These are phyloP conservation scores for Xenosphaeropsis pyriputrescens DNA, from an alignment of 2,329 filamentous ascomycete genomes.

Conservation along the genomic window DNA sequence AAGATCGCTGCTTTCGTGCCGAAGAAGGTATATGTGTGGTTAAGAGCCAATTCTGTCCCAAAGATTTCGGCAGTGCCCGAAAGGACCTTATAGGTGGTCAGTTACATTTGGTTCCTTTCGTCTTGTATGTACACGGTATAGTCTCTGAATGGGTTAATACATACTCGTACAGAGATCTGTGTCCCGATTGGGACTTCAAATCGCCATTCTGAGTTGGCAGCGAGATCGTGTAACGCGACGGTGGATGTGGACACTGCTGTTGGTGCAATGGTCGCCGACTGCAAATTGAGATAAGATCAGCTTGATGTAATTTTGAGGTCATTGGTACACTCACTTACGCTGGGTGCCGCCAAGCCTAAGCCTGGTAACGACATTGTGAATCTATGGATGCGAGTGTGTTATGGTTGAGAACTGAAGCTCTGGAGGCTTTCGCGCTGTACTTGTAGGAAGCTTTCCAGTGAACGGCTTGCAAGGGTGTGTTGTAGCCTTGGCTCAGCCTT, in stretches of 20 bases:
- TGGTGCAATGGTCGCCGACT: constrained; percentile 12
- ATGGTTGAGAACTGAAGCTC: too few species aligned
- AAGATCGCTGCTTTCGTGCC: constrained; percentile 78
- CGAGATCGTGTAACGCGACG: constrained; percentile 33
- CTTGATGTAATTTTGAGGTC: neutral
- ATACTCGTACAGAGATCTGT: constrained; percentile 35
- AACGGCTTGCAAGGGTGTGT: constrained; percentile 2
- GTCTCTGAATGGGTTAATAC: too few species aligned
- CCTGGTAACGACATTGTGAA: constrained; percentile 57
- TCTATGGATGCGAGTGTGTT: too few species aligned
- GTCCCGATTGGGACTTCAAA: constrained; percentile 52
- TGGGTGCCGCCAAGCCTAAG: constrained; percentile 50
- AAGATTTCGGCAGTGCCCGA: constrained; percentile 85
- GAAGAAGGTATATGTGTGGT: constrained; percentile 66
- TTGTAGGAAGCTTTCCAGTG: neutral
- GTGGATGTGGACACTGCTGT: constrained; percentile 19
- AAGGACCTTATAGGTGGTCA: constrained; percentile 39
- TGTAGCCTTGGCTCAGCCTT: constrained; percentile 2
- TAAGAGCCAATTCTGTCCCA: constrained; percentile 78
- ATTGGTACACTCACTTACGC: constrained; percentile 26
- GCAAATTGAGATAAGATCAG: neutral
- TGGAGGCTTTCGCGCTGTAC: neutral
- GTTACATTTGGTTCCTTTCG: too few species aligned
- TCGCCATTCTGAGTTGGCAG: constrained; percentile 60
- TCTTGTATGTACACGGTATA: too few species aligned